Evolutionary conservation across 2,329 filamentous ascomycete genomes (phyloP).

Genomic region (Penicillium frequentans): DNA sequence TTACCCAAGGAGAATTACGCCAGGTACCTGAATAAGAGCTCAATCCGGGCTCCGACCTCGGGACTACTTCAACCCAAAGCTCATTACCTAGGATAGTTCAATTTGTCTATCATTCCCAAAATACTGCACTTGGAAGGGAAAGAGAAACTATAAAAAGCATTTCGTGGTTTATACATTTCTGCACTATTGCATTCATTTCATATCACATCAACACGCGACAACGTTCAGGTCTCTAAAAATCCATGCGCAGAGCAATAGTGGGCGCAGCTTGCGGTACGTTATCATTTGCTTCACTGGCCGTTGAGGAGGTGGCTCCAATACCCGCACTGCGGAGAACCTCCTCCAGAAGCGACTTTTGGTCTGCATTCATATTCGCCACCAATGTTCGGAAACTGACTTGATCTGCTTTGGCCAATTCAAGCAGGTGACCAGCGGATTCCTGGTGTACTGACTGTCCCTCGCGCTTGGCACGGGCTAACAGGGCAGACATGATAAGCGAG

Average conservation of each 20-base stretch:
- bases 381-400: slow-evolving; percentile 71
- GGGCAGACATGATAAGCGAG: slow-evolving; percentile 72
- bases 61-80: too few species aligned
- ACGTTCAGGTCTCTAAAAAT: slow-evolving; percentile 60
- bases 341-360: slow-evolving; percentile 76
- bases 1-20: background rate
- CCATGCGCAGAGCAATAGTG: slow-evolving; percentile 90
- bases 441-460: slow-evolving; percentile 61
- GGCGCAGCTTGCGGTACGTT: slow-evolving; percentile 61
- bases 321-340: slow-evolving; percentile 69
- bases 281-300: slow-evolving; percentile 46
- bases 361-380: slow-evolving; percentile 68
- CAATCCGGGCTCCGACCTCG: too few species aligned
- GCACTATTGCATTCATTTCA: slow-evolving; percentile 5
- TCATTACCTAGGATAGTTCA: too few species aligned
- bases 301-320: slow-evolving; percentile 37
- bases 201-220: slow-evolving; percentile 3
- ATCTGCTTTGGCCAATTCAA: slow-evolving; percentile 78
- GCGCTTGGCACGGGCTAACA: slow-evolving; percentile 70
- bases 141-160: background rate
- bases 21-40: too few species aligned
- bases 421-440: slow-evolving; percentile 73
- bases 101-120: too few species aligned
- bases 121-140: too few species aligned
- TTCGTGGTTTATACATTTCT: background rate